Percentiles rank a stretch among this genome's conserved stretches.
These are phyloP conservation scores for Carex myosuroides DNA, from an alignment of 176 grass and related monocot genomes.

Conservation along the genomic window DNA sequence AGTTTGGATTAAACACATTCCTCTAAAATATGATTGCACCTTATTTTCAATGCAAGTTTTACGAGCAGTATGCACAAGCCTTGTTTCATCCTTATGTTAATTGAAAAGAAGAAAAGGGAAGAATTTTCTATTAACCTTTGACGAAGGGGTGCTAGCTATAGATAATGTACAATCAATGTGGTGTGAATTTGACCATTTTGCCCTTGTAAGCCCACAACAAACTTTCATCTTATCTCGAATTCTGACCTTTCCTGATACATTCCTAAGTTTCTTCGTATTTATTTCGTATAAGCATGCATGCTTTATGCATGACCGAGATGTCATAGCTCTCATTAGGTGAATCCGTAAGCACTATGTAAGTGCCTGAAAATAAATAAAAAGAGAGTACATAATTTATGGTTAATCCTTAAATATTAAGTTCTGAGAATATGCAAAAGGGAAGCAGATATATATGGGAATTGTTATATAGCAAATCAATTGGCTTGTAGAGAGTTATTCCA, in stretches of 20 bases:
- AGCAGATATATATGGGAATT: not conserved
- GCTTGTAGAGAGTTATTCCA: not conserved
- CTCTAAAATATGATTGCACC: not conserved
- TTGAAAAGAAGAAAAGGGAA: not conserved
- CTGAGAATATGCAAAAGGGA: not conserved
- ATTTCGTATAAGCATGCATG: conserved; percentile 1
- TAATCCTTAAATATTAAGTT: not conserved
- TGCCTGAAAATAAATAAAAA: not conserved
- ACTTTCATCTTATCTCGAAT: conserved; percentile 13
- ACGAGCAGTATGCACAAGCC: not conserved
- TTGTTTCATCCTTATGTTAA: not conserved
- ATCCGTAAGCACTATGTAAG: not conserved
- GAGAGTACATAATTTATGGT: not conserved
- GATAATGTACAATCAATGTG: not conserved
- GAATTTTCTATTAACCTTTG: not conserved
- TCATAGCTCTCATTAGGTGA: not conserved
- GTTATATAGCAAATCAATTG: not conserved
- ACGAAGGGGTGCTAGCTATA: not conserved
- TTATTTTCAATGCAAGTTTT: not conserved
- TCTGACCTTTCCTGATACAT: not conserved
- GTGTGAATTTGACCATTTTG: conserved; percentile 5
- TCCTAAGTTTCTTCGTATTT: conserved; percentile 14
- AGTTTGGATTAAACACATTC: not conserved
- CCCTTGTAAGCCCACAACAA: conserved; percentile 9
- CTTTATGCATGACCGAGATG: conserved; percentile 27